A percentile compares a stretch with the other conserved stretches of the same genome.
These are phyloP conservation scores for Aspergillus sp. DNA, from an alignment of 2,329 filamentous ascomycete genomes.

Conservation along the genomic window DNA sequence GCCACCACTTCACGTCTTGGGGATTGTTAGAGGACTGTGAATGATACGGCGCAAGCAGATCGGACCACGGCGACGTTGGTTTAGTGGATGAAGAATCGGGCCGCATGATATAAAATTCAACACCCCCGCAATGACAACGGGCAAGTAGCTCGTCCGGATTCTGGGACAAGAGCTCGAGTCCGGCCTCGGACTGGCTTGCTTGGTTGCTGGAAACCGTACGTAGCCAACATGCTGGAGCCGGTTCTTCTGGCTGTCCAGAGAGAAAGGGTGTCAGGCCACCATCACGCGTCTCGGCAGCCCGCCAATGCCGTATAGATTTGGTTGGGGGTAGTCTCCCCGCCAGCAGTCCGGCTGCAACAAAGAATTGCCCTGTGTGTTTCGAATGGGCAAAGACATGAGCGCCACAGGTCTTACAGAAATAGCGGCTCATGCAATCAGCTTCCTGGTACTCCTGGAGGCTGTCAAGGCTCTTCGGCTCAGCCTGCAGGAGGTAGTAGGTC, in stretches of 20 bases:
- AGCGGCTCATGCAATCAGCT: conserved; percentile 46
- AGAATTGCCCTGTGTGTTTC: conserved; percentile 26
- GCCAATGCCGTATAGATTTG: conserved; percentile 31
- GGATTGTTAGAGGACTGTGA: conserved; percentile 47
- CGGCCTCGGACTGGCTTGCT: not conserved
- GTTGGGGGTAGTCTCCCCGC: conserved; percentile 22
- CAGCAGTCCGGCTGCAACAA: conserved; percentile 40
- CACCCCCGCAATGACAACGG: conserved; percentile 57
- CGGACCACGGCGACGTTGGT: conserved; percentile 54
- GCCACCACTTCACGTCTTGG: conserved; percentile 61
- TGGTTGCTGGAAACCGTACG: conserved; percentile 8
- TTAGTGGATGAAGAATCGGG: conserved; percentile 52
- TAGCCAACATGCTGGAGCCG: conserved; percentile 25
- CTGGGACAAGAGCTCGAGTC: not conserved
- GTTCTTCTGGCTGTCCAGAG: conserved; percentile 20
- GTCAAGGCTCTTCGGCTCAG: conserved; percentile 35
- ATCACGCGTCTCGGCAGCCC: conserved; percentile 29
- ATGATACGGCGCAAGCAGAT: conserved; percentile 56
- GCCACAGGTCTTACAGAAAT: conserved; percentile 56
- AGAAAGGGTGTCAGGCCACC: conserved; percentile 33
- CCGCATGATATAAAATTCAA: conserved; percentile 60
- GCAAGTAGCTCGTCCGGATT: conserved; percentile 41
- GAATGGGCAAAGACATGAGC: conserved; percentile 43
- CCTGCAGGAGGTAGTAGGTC: conserved; percentile 47
- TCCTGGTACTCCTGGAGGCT: conserved; percentile 48